Base-by-base conservation (phyloP, 2,329 filamentous ascomycete species). In the Ophiognomonia clavigignenti-juglandacearum region DNA sequence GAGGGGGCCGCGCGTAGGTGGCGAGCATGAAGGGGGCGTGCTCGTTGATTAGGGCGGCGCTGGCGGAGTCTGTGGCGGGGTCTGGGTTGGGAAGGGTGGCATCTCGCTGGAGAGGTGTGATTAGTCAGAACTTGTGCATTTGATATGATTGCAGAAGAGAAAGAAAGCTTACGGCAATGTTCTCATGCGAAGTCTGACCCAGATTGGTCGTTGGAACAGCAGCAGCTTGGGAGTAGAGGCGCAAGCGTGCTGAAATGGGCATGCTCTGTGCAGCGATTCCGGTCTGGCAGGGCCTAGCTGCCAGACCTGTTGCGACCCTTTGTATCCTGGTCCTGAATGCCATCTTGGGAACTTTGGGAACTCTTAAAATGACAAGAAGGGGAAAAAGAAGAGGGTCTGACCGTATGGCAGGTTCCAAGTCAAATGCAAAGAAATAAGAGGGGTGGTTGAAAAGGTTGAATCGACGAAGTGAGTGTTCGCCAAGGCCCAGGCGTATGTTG, bases 1-100 rank as follows among this genome's bases (percentile, higher is more conserved):
- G 89, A 37, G 86, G 78, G 40, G 93, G 92, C 22, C 93, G 88
- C 43, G 89, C 83, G 68, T 98, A 98, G 44, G 93, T 98, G 2
- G 90, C 85, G 23, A 98, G 87, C 92, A 98, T 97, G 69, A 83
- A 97, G 3, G 87, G 86, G 26, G 83, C 77, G 59, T 90, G 83
- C 52, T 88, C 80, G 56, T 81, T 76, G 54, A 96, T 80, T 50
- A 96, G 77, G 24, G 82, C 77, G 27, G 82, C 79, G 54, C 88
- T 95, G 57, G 81, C 72, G 1, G 89, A 93, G 65, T 89, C 85
- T 39, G 78, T 59, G 13, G 82, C 61, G 29, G 89, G 88, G 60
- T 95, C 89, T 40, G 86, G 77, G 56, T 85, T 88, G 9, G 85
- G 74, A 11, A 73, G 56, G 40, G 61, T 49, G 24, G 64, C 63